Conservation (phyloP, 2,329 filamentous ascomycete species). For the Teratosphaeria viscida region DNA sequence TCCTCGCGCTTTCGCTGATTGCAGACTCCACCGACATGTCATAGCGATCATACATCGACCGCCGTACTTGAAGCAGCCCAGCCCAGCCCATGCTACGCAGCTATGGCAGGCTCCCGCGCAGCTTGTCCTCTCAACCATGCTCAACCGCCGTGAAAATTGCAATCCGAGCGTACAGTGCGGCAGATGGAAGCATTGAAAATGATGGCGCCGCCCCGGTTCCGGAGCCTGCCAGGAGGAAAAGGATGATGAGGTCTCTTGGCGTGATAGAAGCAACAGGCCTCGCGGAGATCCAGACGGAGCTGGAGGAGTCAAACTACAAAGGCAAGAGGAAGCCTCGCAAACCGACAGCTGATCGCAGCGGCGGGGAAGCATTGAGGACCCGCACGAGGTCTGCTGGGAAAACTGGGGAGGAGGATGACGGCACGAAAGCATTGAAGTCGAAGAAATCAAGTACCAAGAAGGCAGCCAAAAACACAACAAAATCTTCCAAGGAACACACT, state of each 20-base stretch:
- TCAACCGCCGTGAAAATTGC: neutral
- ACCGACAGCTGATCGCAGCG: neutral
- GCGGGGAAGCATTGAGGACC: neutral
- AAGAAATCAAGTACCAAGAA: neutral
- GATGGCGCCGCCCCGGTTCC: neutral
- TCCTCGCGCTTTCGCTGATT: neutral
- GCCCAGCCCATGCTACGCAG: conserved; percentile 5
- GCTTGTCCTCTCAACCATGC: neutral
- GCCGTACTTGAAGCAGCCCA: neutral
- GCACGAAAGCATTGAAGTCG: neutral
- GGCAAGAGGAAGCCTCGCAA: neutral
- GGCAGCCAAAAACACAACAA: neutral
- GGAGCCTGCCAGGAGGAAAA: neutral
- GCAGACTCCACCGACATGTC: neutral
- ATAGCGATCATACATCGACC: neutral
- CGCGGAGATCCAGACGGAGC: neutral
- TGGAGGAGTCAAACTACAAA: neutral
- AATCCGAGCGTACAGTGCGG: neutral
- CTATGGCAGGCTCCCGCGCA: conserved; percentile 4
- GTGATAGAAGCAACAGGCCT: neutral
- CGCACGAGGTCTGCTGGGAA: neutral
- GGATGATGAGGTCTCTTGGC: neutral
- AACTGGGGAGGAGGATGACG: neutral
- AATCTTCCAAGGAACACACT: neutral
- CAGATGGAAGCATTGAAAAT: neutral